These are phyloP conservation scores for Bipolaris gigantea DNA, from an alignment of 2,329 filamentous ascomycete species.

Conservation along the genomic window DNA sequence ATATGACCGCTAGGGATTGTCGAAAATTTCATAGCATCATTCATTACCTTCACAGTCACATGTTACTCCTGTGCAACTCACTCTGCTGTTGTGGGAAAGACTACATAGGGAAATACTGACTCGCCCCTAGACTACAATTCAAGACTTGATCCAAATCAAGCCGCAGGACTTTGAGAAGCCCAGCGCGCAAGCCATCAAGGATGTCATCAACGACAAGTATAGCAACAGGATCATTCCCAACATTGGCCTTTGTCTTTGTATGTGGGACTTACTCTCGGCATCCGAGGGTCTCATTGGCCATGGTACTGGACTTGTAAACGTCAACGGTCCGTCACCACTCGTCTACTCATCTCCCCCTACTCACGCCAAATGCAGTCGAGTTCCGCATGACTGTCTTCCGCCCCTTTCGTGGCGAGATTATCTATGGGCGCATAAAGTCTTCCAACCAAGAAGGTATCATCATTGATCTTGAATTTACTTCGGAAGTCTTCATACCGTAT, in stretches of 20 bases:
- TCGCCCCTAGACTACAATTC: slow-evolving; percentile 74
- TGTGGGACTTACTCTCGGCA: slow-evolving; percentile 86
- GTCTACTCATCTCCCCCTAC: background rate
- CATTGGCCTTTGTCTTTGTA: slow-evolving; percentile 87
- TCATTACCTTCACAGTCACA: background rate
- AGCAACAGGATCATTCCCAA: slow-evolving; percentile 97
- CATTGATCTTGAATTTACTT: slow-evolving; percentile 87
- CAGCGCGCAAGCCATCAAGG: slow-evolving; percentile 83
- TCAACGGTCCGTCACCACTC: slow-evolving; percentile 68
- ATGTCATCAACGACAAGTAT: slow-evolving; percentile 97
- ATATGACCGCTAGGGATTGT: background rate
- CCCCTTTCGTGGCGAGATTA: slow-evolving; percentile 91
- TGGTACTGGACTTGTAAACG: slow-evolving; percentile 87
- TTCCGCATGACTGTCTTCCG: slow-evolving; percentile 93
- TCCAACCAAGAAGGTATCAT: slow-evolving; percentile 73
- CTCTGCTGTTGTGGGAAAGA: no score
- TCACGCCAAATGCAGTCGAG: slow-evolving; percentile 63
- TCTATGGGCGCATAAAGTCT: slow-evolving; percentile 80
- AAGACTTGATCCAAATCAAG: slow-evolving; percentile 90
- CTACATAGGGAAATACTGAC: background rate
- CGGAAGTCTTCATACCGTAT: slow-evolving; percentile 78
- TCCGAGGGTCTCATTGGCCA: slow-evolving; percentile 94
- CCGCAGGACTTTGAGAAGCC: slow-evolving; percentile 85
- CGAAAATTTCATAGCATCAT: slow-evolving; percentile 9
- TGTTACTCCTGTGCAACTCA: background rate